phyloP scores from a whole-genome alignment of 169 alveolate genomes.

The Plasmodium coatneyi region DNA sequence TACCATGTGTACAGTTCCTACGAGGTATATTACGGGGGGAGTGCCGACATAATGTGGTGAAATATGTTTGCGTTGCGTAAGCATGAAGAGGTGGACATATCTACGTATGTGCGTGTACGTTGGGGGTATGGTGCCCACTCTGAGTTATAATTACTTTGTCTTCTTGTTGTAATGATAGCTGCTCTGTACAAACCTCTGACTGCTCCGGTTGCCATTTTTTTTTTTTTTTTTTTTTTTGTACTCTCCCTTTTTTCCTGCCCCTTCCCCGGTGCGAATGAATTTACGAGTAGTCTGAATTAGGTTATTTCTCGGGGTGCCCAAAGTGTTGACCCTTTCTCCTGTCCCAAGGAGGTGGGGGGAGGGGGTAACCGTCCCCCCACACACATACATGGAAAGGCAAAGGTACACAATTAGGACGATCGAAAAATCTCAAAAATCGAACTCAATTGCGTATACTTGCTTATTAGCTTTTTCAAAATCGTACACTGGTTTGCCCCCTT shows the following conservation, averaged over 20 bases:
- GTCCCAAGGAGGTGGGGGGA: not conserved
- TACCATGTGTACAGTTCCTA: not conserved
- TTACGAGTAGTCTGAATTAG: slow-evolving; percentile 77
- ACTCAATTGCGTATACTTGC: slow-evolving; percentile 77
- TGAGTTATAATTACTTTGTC: not conserved
- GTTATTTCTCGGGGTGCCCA: slow-evolving; percentile 52
- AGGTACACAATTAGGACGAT: not conserved
- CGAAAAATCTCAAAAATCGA: slow-evolving; percentile 77
- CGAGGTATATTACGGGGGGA: not conserved
- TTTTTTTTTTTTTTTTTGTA: not conserved
- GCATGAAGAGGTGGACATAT: not conserved
- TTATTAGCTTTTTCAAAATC: slow-evolving; percentile 77
- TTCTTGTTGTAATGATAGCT: not conserved
- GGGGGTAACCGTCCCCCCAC: not conserved
- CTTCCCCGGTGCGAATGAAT: slow-evolving; percentile 45
- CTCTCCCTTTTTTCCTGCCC: not conserved
- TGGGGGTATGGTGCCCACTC: not conserved
- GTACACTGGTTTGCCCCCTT: not conserved
- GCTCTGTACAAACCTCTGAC: not conserved
- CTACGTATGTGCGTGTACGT: not conserved
- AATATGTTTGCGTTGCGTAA: not conserved
- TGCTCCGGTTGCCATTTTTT: not conserved
- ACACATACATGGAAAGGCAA: not conserved
- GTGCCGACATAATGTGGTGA: not conserved
- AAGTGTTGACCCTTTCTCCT: not conserved